These are phyloP conservation scores for Ensete ventricosum DNA, from an alignment of 176 grass and related monocot genomes.

Conservation along the genomic window DNA sequence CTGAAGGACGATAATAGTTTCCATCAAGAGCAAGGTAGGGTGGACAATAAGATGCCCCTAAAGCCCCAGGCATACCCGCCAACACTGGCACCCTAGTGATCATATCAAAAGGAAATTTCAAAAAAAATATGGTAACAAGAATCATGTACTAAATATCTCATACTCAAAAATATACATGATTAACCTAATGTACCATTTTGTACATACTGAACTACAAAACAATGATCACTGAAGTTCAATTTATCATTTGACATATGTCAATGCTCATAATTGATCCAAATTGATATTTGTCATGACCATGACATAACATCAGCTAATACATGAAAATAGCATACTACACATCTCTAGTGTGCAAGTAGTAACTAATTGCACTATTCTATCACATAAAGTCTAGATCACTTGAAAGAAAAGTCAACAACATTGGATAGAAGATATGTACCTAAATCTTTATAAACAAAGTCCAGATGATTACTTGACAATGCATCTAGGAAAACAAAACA, in stretches of 20 bases:
- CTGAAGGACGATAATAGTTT: conserved; percentile 51
- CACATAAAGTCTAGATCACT: too few relatives aligned
- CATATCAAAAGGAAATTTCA: conserved; percentile 18
- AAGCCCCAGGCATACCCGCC: conserved; percentile 53
- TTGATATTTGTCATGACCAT: background rate
- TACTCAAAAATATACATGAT: too few relatives aligned
- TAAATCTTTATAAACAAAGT: too few relatives aligned
- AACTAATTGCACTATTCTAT: background rate
- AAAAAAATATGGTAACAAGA: background rate
- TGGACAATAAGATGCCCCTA: conserved; percentile 64
- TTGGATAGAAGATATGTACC: too few relatives aligned
- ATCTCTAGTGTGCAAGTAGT: background rate
- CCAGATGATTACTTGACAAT: too few relatives aligned
- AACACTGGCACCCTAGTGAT: conserved; percentile 58
- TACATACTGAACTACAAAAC: too few relatives aligned
- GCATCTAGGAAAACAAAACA: too few relatives aligned
- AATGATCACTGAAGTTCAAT: too few relatives aligned
- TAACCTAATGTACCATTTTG: too few relatives aligned
- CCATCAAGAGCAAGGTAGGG: conserved; percentile 80
- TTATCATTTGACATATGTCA: background rate
- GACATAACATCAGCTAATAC: background rate
- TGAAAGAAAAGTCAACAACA: too few relatives aligned
- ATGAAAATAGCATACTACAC: background rate
- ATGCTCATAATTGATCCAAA: background rate
- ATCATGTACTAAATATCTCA: background rate